Evolutionary conservation across 2,329 filamentous ascomycete species (phyloP).

Genomic region (Chaetomium globosum): DNA sequence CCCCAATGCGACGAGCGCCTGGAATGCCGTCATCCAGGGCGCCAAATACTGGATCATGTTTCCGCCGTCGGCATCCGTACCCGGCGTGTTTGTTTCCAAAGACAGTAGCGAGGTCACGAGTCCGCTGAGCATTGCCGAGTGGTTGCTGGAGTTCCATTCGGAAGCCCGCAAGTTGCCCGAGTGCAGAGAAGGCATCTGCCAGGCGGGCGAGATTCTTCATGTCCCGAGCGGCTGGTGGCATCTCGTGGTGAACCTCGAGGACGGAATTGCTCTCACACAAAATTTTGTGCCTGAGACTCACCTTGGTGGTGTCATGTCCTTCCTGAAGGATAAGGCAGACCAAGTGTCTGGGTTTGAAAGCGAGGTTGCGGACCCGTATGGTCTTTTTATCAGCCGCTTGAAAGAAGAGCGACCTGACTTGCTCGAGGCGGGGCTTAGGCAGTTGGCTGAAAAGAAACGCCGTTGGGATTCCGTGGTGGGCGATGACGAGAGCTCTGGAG

Average conservation of each 20-base stretch:
- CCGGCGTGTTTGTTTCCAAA: constrained; percentile 84
- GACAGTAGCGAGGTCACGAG: constrained; percentile 93
- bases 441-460: constrained; percentile 72
- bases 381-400: constrained; percentile 73
- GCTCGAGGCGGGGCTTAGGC: constrained; percentile 65
- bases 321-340: constrained; percentile 77
- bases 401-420: constrained; percentile 64
- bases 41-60: constrained; percentile 99
- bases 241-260: constrained; percentile 85
- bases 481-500: constrained; percentile 47
- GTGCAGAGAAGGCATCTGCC: constrained; percentile 84
- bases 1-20: constrained; percentile 73
- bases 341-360: constrained; percentile 85
- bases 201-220: constrained; percentile 82
- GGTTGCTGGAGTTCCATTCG: constrained; percentile 85
- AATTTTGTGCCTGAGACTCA: constrained; percentile 86
- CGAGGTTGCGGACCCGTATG: constrained; percentile 71
- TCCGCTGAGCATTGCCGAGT: constrained; percentile 94
- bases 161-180: constrained; percentile 75
- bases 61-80: constrained; percentile 74
- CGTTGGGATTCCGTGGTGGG: constrained; percentile 84
- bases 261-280: constrained; percentile 86
- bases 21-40: constrained; percentile 90
- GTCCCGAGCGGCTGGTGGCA: constrained; percentile 98
- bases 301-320: constrained; percentile 73